Evolutionary conservation across 345 rosid species (phyloP), one percentile per base, ranked within the genome.

Genomic region (Euclidium syriacum): DNA sequence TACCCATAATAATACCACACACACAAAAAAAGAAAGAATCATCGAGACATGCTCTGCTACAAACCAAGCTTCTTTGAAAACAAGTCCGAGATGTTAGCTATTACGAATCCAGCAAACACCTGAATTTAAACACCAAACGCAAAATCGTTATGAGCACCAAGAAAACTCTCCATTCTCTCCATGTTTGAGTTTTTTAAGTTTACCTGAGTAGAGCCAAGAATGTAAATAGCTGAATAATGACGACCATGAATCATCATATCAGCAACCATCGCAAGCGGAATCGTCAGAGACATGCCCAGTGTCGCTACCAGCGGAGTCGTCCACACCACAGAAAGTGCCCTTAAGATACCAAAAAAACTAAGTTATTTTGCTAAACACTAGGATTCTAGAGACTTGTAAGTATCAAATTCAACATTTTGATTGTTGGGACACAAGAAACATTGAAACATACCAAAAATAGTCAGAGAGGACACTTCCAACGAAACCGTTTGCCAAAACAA

Each of bases 401-500:
- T 52, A 52, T 15, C 51, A 52, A 27, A 35, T 7, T 34, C 35
- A 61, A 61, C 10, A 32, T 7, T 17, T 22, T 22, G 15, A 23
- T 39, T 18, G 19, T 42, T 58, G 3, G 39, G 1, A n/a, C 52
- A 32, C 16, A 41, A 1, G 9, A 16, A 24, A 6, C 23, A 33
- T 10, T 43, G 5, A 25, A 26, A 44, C 74, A 12, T 77, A 88
- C 97, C 99, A 94, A 54, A 94, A 84, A 64, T 94, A 94, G 64
- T 90, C 99, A 6, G 99, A 94, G 67, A 94, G 88, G 63, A 94
- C 99, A 64, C 99, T 94, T 75, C 99, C 99, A 47, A 94, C 61
- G 14, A 94, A 79, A 56, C 99, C 95, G 35, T 94, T 94, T 26
- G 99, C 99, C 46, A 94, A 70, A 33, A 94, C 99, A 49, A 94